Evolutionary conservation across 2,329 filamentous ascomycete species (phyloP).

Genomic region (Pyrenochaeta sp.): DNA sequence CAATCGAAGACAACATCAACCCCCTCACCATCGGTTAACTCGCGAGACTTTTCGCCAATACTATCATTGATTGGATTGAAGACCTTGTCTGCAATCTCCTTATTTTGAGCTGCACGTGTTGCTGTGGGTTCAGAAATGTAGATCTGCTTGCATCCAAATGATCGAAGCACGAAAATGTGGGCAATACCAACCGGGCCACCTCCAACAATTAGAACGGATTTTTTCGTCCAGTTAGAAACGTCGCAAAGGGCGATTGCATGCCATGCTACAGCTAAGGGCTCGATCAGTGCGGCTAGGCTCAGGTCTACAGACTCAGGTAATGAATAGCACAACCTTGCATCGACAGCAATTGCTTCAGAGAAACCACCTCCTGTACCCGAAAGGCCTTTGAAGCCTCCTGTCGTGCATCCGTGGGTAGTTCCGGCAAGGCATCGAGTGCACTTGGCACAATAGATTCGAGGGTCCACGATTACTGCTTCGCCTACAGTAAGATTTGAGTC

Average conservation of each 20-base stretch:
- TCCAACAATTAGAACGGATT: slow-evolving; percentile 34
- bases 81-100: slow-evolving; percentile 32
- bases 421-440: slow-evolving; percentile 28
- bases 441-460: slow-evolving; percentile 36
- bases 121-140: slow-evolving; percentile 37
- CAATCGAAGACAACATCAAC: slow-evolving; percentile 48
- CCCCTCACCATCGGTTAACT: slow-evolving; percentile 38
- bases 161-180: slow-evolving; percentile 26
- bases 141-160: slow-evolving; percentile 28
- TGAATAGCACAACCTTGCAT: slow-evolving; percentile 30
- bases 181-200: slow-evolving; percentile 41
- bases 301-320: slow-evolving; percentile 34
- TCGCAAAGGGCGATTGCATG: slow-evolving; percentile 30
- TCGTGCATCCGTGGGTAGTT: slow-evolving; percentile 30
- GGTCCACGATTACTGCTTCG: slow-evolving; percentile 39
- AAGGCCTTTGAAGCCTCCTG: slow-evolving; percentile 36
- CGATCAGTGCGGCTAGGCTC: slow-evolving; percentile 35
- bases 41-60: slow-evolving; percentile 36
- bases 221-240: slow-evolving; percentile 13
- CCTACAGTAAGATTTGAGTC: slow-evolving; percentile 30
- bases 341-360: slow-evolving; percentile 31
- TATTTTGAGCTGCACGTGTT: slow-evolving; percentile 28
- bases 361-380: slow-evolving; percentile 39
- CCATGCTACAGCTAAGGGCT: slow-evolving; percentile 43
- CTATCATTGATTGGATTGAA: slow-evolving; percentile 37